phyloP scores from a whole-genome alignment of 2,329 filamentous ascomycete genomes.

The Fusarium sp. region DNA sequence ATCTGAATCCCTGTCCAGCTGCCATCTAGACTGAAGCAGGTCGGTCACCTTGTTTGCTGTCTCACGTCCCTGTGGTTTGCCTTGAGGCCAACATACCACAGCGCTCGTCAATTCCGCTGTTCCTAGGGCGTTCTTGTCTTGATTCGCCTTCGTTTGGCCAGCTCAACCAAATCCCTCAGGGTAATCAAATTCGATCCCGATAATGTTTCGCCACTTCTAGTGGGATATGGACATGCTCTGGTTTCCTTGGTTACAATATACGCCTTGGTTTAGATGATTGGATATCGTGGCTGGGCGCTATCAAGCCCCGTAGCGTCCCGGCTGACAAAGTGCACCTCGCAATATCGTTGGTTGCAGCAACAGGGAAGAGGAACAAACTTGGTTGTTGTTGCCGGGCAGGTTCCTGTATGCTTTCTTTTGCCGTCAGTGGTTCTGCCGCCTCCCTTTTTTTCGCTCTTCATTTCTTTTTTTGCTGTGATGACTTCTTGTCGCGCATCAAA shows the following conservation, averaged over 20 bases:
- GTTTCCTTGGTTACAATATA: background rate
- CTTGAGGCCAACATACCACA: no score
- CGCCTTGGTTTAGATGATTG: slow-evolving; percentile 35
- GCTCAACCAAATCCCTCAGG: no score
- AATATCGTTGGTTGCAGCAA: background rate
- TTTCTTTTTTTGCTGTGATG: slow-evolving; percentile 13
- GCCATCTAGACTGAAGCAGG: no score
- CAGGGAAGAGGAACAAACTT: background rate
- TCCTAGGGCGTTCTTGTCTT: no score
- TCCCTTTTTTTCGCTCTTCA: no score
- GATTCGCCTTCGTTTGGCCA: no score
- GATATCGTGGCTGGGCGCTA: background rate
- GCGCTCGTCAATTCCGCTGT: no score
- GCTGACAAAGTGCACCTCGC: slow-evolving; percentile 17
- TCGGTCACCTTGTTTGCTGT: no score
- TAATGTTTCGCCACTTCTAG: background rate
- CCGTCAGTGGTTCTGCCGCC: background rate
- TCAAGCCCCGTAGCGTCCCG: background rate
- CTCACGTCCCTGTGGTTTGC: no score
- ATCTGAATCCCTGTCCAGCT: no score
- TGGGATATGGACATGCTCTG: background rate
- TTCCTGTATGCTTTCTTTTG: background rate
- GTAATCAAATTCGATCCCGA: no score
- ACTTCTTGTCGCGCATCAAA: background rate
- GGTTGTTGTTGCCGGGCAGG: background rate